These are phyloP conservation scores for Psilocybe cubensis DNA, from an alignment of 768 basidiomycete species.

Conservation along the genomic window DNA sequence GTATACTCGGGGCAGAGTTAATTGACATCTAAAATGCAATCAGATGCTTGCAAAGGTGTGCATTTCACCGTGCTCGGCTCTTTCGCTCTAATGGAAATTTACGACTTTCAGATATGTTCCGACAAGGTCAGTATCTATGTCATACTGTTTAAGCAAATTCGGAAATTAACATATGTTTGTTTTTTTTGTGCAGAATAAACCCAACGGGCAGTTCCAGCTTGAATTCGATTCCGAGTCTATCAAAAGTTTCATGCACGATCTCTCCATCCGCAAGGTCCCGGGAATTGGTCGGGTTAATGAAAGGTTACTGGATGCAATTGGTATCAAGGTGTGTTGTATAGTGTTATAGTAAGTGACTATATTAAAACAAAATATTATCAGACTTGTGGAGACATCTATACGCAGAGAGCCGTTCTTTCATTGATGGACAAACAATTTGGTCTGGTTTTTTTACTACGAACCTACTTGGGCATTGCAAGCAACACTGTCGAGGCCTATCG, in stretches of 20 bases:
- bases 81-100: not conserved
- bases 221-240: conserved; percentile 67
- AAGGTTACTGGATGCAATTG: conserved; percentile 82
- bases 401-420: conserved; percentile 69
- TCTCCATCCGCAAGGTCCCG: conserved; percentile 86
- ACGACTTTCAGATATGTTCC: conserved; percentile 76
- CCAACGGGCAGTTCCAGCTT: conserved; percentile 88
- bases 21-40: conserved; percentile 17
- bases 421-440: conserved; percentile 92
- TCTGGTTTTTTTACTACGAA: conserved; percentile 71
- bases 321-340: conserved; percentile 65
- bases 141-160: not conserved
- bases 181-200: conserved; percentile 71
- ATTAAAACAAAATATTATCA: conserved; percentile 29
- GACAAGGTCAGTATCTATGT: conserved; percentile 63
- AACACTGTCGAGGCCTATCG: conserved; percentile 77
- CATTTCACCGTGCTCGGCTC: not conserved
- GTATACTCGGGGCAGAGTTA: conserved; percentile 1
- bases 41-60: conserved; percentile 91
- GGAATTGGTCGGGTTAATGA: conserved; percentile 94
- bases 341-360: not conserved
- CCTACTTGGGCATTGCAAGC: conserved; percentile 85
- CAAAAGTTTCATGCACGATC: conserved; percentile 74
- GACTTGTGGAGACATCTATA: conserved; percentile 91
- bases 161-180: not conserved